phyloP scores from a whole-genome alignment of 768 basidiomycete species.

The Pholiota microspora region DNA sequence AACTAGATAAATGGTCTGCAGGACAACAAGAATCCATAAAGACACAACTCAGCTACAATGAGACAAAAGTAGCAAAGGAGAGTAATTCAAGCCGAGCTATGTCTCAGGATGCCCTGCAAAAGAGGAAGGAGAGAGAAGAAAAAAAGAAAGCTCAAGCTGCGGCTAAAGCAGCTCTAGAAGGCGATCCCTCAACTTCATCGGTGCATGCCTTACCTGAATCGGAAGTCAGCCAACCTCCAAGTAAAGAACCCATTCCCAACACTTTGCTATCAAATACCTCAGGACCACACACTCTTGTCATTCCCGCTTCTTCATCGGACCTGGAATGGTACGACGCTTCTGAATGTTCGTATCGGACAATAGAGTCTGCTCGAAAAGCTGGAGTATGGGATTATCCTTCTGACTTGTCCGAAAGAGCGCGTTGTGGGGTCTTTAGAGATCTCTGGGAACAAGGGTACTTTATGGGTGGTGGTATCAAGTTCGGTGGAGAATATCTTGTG shows the following conservation, averaged over 20 bases:
- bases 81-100: slow-evolving; percentile 38
- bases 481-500: slow-evolving; percentile 94
- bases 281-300: slow-evolving; percentile 51
- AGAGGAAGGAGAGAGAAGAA: slow-evolving; percentile 70
- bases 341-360: slow-evolving; percentile 45
- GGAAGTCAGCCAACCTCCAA: slow-evolving; percentile 10
- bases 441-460: slow-evolving; percentile 84
- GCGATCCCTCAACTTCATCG: neutral
- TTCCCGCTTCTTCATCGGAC: slow-evolving; percentile 61
- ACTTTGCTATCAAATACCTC: slow-evolving; percentile 7
- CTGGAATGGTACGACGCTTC: slow-evolving; percentile 64
- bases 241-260: slow-evolving; percentile 5
- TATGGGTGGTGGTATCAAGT: slow-evolving; percentile 88
- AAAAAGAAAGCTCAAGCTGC: slow-evolving; percentile 24
- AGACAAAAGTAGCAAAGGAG: slow-evolving; percentile 49
- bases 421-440: slow-evolving; percentile 76
- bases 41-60: slow-evolving; percentile 47
- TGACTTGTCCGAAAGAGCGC: slow-evolving; percentile 63
- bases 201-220: neutral
- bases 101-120: slow-evolving; percentile 63
- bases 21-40: slow-evolving; percentile 44
- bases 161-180: slow-evolving; percentile 9
- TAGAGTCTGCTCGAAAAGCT: slow-evolving; percentile 60
- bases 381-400: slow-evolving; percentile 79
- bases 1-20: slow-evolving; percentile 53